Evolutionary conservation across 768 basidiomycete species (phyloP).

Genomic region (Phaeolepiota aurea): DNA sequence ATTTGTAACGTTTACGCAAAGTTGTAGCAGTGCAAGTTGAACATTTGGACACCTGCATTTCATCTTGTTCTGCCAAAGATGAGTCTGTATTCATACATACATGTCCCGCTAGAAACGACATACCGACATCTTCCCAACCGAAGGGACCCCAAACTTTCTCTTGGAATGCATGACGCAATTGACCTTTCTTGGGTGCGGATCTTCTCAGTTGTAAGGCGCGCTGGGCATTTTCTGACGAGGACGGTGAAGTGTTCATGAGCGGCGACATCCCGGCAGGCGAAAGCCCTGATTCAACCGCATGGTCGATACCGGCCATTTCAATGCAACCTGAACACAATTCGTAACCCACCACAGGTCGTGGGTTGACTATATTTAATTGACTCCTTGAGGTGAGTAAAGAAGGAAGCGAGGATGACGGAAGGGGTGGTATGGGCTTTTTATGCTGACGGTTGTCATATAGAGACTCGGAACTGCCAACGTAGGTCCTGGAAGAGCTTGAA

Average conservation of each 20-base stretch:
- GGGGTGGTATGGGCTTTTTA: slow-evolving; percentile 38
- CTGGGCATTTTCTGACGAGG: slow-evolving; percentile 46
- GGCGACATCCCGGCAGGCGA: slow-evolving; percentile 39
- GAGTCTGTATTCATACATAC: too few relatives aligned
- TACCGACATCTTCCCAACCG: slow-evolving; percentile 89
- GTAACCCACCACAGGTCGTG: slow-evolving; percentile 41
- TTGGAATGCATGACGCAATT: slow-evolving; percentile 74
- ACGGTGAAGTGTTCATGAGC: slow-evolving; percentile 27
- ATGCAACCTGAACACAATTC: slow-evolving; percentile 83
- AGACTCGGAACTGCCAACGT: slow-evolving; percentile 22
- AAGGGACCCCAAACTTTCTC: slow-evolving; percentile 80
- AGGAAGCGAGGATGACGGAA: slow-evolving; percentile 18
- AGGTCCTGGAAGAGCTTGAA: slow-evolving; percentile 29
- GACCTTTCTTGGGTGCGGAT: slow-evolving; percentile 68
- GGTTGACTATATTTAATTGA: slow-evolving; percentile 9
- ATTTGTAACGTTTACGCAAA: slow-evolving; percentile 69
- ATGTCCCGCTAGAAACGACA: too few relatives aligned
- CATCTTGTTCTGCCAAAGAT: slow-evolving; percentile 56
- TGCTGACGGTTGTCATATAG: slow-evolving; percentile 15
- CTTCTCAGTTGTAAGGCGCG: slow-evolving; percentile 52
- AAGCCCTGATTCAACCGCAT: slow-evolving; percentile 58
- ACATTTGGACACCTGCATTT: slow-evolving; percentile 54
- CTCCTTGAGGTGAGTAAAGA: slow-evolving; percentile 13
- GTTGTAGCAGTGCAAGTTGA: slow-evolving; percentile 72
- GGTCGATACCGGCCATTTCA: slow-evolving; percentile 66